Base-by-base conservation (phyloP, 371 early-diverging fungal genomes). In the Mortierella sp. region DNA sequence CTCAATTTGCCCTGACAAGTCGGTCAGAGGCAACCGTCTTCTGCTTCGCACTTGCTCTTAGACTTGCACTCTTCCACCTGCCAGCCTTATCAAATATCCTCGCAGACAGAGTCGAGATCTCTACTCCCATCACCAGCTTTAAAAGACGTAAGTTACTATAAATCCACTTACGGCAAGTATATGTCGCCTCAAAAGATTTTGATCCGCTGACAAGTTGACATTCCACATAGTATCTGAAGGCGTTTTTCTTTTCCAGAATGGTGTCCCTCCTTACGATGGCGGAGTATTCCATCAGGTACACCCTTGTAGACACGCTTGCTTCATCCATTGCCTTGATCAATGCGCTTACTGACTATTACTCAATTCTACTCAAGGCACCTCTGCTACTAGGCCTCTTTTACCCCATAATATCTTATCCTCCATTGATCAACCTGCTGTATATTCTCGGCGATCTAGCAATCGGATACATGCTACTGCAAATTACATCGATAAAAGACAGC, bases 211-310 rank as follows among this genome's bases (percentile, higher is more conserved):
- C 43, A 1, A 30, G 24, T 58, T 49, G 61, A 39, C 35, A 14
- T 45, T n/a, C 20, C n/a, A 24, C 18, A 35, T 84, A 94, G 95
- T 97, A 40, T 89, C 90, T 22, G 98, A 97, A 86, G 97, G 97
- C 39, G 86, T 96, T n/a, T 93, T 88, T 81, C 86, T 97, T 45
- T 94, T 90, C 68, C 77, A 88, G 22, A 88, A 91, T 70, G 92
- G 90, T 49, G 88, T 97, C 0, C 90, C 95, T 35, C 96, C 97
- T 12, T 98, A 96, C 83, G 95, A 96, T 78, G 96, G 96, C 20
- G 95, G 94, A 43, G 86, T 93, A 18, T 95, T 91, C 74, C 96
- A 96, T 83, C 97, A 96, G 86, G 96, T 95, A 80, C 12, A 40
- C 4, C 45, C 11, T 26, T 16, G 16, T 26, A 55, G 22, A 55